Evolutionary conservation across 1,284 basidiomycete species (phyloP), one percentile per base, ranked within the genome.

Genomic region (Leucoagaricus sp.): DNA sequence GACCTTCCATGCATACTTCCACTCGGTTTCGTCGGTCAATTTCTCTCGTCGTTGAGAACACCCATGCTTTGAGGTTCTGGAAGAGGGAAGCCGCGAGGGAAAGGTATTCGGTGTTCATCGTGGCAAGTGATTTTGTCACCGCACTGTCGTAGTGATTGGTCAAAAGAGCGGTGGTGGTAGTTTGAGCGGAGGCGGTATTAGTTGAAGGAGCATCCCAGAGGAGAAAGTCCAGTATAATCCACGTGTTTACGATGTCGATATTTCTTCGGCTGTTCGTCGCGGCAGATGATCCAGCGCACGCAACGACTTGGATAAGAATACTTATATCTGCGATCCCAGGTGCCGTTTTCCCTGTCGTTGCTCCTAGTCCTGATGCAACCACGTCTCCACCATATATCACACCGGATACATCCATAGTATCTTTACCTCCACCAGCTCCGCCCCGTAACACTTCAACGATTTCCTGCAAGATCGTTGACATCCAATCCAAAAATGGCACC

Each of bases 401-500:
- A n/a, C n/a, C n/a, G n/a, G n/a, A n/a, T n/a, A n/a, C n/a, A n/a
- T n/a, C n/a, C n/a, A n/a, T n/a, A n/a, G n/a, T n/a, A n/a, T n/a
- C n/a, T n/a, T n/a, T n/a, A n/a, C n/a, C n/a, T n/a, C n/a, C n/a
- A n/a, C n/a, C n/a, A n/a, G n/a, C n/a, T n/a, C n/a, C n/a, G n/a
- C 1, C 59, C 58, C 21, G 36, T 5, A 38, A 10, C 4, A 38
- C 6, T 5, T 38, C 36, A 4, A 60, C 61, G n/a, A 66, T 60
- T 28, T 65, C 64, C 50, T 67, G 66, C 17, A 70, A 47, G 10
- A 64, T 65, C 40, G 66, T 61, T 4, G 64, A 68, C 31, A 66
- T 60, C 67, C 66, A 69, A 54, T 70, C 68, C 28, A 66, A 65
- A 57, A 70, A 68, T 5, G 66, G 64, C 21, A 51, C 42, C 1